Evolutionary conservation across 331 rosid genomes (phyloP).

Genomic region (Ulmus americana): DNA sequence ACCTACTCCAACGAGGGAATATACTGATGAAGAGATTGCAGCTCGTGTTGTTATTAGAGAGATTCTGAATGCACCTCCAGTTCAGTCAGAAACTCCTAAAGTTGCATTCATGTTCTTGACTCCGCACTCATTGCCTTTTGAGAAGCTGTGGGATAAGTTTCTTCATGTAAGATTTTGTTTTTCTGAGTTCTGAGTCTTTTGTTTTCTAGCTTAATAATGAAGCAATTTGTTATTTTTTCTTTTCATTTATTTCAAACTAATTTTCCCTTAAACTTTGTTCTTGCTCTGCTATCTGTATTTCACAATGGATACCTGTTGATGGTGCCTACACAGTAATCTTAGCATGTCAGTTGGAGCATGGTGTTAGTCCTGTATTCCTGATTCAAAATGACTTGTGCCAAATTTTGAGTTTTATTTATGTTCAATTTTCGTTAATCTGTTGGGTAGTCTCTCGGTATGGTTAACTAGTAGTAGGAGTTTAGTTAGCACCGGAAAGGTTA

Average conservation of each 20-base stretch:
- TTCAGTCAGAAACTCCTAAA: conserved; percentile 47
- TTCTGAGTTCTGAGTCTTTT: background rate
- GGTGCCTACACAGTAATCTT: too few relatives aligned
- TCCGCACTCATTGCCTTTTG: conserved; percentile 80
- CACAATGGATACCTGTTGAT: too few relatives aligned
- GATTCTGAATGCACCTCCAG: conserved; percentile 48
- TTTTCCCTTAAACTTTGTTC: background rate
- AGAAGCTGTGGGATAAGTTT: conserved; percentile 92
- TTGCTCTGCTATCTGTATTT: too few relatives aligned
- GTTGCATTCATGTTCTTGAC: conserved; percentile 91
- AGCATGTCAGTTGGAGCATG: too few relatives aligned
- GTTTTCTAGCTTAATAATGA: background rate
- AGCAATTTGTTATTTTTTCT: background rate
- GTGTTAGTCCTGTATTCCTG: too few relatives aligned
- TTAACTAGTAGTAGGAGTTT: background rate
- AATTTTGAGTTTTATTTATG: background rate
- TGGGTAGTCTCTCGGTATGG: too few relatives aligned
- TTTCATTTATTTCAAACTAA: background rate
- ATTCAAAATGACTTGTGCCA: background rate
- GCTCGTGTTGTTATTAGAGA: conserved; percentile 70
- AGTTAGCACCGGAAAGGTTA: background rate
- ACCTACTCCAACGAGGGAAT: conserved; percentile 67
- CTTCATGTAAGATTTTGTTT: conserved; percentile 54
- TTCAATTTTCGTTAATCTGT: too few relatives aligned
- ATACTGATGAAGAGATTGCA: conserved; percentile 78